Percentiles rank a stretch among this genome's conserved stretches.
Conservation (phyloP, 768 basidiomycete genomes). For the Hericium coralloides region DNA sequence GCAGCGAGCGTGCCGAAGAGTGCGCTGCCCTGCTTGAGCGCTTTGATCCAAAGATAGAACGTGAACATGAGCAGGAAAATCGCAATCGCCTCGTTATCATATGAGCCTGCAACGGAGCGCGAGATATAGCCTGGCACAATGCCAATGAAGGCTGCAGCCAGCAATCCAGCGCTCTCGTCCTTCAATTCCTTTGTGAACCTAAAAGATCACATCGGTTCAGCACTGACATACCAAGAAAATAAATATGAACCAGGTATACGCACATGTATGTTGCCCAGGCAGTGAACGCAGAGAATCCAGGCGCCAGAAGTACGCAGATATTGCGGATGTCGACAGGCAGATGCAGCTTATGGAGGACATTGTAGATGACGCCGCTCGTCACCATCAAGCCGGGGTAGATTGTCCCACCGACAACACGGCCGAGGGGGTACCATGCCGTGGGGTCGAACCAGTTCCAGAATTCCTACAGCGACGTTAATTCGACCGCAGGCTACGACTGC, state of each 20-base stretch:
- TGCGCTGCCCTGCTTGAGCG: slow-evolving; percentile 88
- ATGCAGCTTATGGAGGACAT: slow-evolving; percentile 75
- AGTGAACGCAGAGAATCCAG: slow-evolving; percentile 93
- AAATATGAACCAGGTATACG: not conserved
- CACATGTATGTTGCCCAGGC: slow-evolving; percentile 96
- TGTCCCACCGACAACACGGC: slow-evolving; percentile 96
- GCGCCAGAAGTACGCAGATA: slow-evolving; percentile 92
- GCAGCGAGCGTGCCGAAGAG: slow-evolving; percentile 87
- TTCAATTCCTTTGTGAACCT: slow-evolving; percentile 98
- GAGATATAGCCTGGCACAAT: slow-evolving; percentile 99
- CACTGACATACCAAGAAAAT: too few species aligned
- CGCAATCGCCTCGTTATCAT: slow-evolving; percentile 99
- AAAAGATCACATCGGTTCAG: not conserved
- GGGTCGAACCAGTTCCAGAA: slow-evolving; percentile 99
- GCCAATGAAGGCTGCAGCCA: slow-evolving; percentile 96
- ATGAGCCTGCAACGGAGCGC: slow-evolving; percentile 96
- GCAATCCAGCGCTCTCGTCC: slow-evolving; percentile 88
- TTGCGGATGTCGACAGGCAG: slow-evolving; percentile 97
- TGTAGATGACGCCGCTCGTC: slow-evolving; percentile 96
- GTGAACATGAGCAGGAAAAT: slow-evolving; percentile 99
- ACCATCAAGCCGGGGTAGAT: slow-evolving; percentile 99
- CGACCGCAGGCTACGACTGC: not conserved
- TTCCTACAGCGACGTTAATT: slow-evolving; percentile 39
- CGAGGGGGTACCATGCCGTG: slow-evolving; percentile 98
- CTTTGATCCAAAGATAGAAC: slow-evolving; percentile 95